Evolutionary conservation across 164 flowering plant genomes (phyloP).

Genomic region (Tinospora cordifolia): DNA sequence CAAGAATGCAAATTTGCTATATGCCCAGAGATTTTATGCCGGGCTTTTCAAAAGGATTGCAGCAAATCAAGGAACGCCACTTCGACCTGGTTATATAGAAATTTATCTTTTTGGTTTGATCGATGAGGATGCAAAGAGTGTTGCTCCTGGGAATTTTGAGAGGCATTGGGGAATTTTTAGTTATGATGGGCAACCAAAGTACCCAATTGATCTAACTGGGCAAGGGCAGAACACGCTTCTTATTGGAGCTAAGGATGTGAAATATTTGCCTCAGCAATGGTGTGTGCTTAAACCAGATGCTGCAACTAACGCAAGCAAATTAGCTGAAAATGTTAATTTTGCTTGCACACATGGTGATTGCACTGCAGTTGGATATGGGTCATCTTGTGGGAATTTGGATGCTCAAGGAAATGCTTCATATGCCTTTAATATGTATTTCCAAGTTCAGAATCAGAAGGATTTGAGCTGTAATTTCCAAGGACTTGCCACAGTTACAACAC

Average conservation of each 20-base stretch:
- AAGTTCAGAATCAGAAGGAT: slow-evolving; percentile 29
- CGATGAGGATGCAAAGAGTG: slow-evolving; percentile 18
- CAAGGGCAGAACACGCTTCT: slow-evolving; percentile 11
- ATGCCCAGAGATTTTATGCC: slow-evolving; percentile 14
- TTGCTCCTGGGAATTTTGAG: slow-evolving; percentile 18
- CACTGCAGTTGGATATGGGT: slow-evolving; percentile 37
- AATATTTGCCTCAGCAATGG: slow-evolving; percentile 13
- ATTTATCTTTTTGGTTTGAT: slow-evolving; percentile 17
- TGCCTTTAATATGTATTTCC: slow-evolving; percentile 45
- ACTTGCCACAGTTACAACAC: slow-evolving; percentile 26
- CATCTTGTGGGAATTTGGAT: slow-evolving; percentile 36
- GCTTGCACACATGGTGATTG: slow-evolving; percentile 43
- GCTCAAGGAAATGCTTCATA: slow-evolving; percentile 36
- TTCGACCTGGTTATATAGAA: slow-evolving; percentile 11
- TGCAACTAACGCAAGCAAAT: slow-evolving; percentile 9
- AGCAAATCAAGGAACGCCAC: slow-evolving; percentile 13
- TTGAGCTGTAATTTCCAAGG: slow-evolving; percentile 39
- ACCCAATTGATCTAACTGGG: slow-evolving; percentile 15
- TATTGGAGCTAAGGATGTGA: slow-evolving; percentile 12
- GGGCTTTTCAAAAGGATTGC: slow-evolving; percentile 11
- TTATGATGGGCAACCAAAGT: slow-evolving; percentile 19
- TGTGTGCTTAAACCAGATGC: slow-evolving; percentile 13
- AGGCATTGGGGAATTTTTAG: slow-evolving; percentile 19
- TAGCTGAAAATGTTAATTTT: slow-evolving; percentile 26
- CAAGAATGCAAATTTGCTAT: slow-evolving; percentile 9